These are phyloP conservation scores for Dendrobium officinale DNA, from an alignment of 106 monocot genomes.

Conservation along the genomic window DNA sequence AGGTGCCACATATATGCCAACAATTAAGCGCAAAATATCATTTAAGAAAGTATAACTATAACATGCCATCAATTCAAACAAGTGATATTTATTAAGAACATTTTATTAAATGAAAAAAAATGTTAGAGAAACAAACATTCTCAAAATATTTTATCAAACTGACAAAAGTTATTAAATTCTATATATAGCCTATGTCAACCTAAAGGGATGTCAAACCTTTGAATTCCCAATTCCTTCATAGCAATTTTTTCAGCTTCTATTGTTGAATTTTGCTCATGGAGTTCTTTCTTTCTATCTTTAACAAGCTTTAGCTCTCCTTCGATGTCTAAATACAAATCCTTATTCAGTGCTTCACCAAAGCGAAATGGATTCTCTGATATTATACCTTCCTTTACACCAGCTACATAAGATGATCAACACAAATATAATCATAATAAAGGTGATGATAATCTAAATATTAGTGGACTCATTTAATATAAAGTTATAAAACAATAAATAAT, in stretches of 20 bases:
- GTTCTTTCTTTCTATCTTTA: constrained; percentile 2
- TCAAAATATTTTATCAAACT: too few species aligned
- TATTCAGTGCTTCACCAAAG: constrained; percentile 39
- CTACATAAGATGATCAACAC: constrained; percentile 47
- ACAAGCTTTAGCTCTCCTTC: constrained; percentile 31
- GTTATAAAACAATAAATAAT: too few species aligned
- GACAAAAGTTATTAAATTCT: background rate
- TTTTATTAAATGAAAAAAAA: too few species aligned
- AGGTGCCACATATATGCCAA: too few species aligned
- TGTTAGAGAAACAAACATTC: too few species aligned
- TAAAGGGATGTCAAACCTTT: background rate
- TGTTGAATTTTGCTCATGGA: background rate
- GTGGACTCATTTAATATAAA: too few species aligned
- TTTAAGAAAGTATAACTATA: too few species aligned
- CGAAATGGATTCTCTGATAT: constrained; percentile 42
- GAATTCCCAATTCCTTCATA: constrained; percentile 17
- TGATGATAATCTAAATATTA: too few species aligned
- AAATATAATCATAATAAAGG: too few species aligned
- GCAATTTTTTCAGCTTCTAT: constrained; percentile 5
- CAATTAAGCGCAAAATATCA: too few species aligned
- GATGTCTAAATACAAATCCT: constrained; percentile 35
- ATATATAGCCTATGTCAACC: background rate
- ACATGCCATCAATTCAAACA: too few species aligned
- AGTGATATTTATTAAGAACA: too few species aligned
- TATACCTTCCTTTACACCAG: constrained; percentile 40